These are phyloP conservation scores for Lentinula edodes DNA, from an alignment of 768 basidiomycete genomes.

Conservation along the genomic window DNA sequence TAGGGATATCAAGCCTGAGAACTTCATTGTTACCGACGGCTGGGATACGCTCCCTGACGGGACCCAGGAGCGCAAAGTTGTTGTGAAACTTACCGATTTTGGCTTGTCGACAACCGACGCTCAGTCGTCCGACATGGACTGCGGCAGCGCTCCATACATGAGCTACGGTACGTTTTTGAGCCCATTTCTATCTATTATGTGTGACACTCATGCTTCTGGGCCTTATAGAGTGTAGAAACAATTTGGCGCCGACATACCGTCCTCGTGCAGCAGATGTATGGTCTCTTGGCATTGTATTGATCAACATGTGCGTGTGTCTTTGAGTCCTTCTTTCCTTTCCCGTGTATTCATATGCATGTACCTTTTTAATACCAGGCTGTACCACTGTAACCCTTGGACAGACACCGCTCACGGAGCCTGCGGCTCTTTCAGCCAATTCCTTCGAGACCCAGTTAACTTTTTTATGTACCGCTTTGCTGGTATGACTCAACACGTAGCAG, in stretches of 20 bases:
- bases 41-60: constrained; percentile 49
- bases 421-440: constrained; percentile 77
- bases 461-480: constrained; percentile 88
- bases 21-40: constrained; percentile 92
- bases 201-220: constrained; percentile 12
- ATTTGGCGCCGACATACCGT: constrained; percentile 88
- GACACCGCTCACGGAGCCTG: constrained; percentile 83
- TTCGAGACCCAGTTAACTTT: constrained; percentile 74
- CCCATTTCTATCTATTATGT: background rate
- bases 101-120: constrained; percentile 88
- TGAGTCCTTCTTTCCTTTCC: background rate
- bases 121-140: constrained; percentile 94
- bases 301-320: constrained; percentile 75
- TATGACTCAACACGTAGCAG: constrained; percentile 82
- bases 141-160: constrained; percentile 98
- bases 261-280: constrained; percentile 97
- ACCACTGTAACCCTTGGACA: constrained; percentile 98
- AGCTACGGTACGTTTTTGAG: constrained; percentile 68
- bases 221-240: constrained; percentile 89
- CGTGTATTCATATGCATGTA: constrained; percentile 6
- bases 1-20: constrained; percentile 98
- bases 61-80: constrained; percentile 73
- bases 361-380: constrained; percentile 54
- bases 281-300: constrained; percentile 97
- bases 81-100: constrained; percentile 97